Evolutionary conservation across 495 filamentous ascomycete genomes (phyloP).

Genomic region (Penicillium soppii): DNA sequence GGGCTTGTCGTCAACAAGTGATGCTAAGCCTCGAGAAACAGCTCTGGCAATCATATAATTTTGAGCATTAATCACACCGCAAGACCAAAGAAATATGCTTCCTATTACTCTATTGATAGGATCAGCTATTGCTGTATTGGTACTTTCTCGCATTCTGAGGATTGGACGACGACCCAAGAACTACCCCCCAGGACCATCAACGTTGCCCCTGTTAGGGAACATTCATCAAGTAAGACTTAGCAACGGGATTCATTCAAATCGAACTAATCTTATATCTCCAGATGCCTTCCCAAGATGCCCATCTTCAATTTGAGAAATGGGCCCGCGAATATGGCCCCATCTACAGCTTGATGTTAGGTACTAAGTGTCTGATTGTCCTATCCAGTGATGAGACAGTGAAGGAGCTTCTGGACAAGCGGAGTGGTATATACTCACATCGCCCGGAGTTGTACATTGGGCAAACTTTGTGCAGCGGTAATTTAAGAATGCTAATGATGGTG

Average conservation of each 20-base stretch:
- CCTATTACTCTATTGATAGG: slow-evolving; percentile 6
- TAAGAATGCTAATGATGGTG: slow-evolving; percentile 37
- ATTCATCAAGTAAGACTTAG: slow-evolving; percentile 25
- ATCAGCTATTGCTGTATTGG: slow-evolving; percentile 1
- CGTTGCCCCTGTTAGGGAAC: slow-evolving; percentile 35
- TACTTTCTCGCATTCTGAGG: slow-evolving; percentile 8
- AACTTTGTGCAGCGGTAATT: slow-evolving; percentile 30
- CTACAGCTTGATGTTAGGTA: slow-evolving; percentile 58
- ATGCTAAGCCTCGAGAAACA: too few species aligned
- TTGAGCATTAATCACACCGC: background rate
- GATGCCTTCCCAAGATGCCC: slow-evolving; percentile 18
- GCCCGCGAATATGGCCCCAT: slow-evolving; percentile 61
- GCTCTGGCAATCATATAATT: too few species aligned
- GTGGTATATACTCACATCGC: slow-evolving; percentile 61
- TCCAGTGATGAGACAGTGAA: slow-evolving; percentile 55
- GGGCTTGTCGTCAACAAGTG: too few species aligned
- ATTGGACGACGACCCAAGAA: slow-evolving; percentile 30
- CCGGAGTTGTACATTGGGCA: slow-evolving; percentile 47
- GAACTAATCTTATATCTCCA: background rate
- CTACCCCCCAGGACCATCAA: slow-evolving; percentile 38
- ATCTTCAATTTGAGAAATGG: slow-evolving; percentile 59
- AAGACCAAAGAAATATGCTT: slow-evolving; percentile 6
- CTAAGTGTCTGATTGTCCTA: slow-evolving; percentile 58
- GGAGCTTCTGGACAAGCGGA: slow-evolving; percentile 59
- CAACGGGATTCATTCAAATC: background rate